Evolutionary conservation across 1,139 yeast genomes (phyloP), one percentile per base, ranked within the genome.

Genomic region (Candida buenavistaensis): DNA sequence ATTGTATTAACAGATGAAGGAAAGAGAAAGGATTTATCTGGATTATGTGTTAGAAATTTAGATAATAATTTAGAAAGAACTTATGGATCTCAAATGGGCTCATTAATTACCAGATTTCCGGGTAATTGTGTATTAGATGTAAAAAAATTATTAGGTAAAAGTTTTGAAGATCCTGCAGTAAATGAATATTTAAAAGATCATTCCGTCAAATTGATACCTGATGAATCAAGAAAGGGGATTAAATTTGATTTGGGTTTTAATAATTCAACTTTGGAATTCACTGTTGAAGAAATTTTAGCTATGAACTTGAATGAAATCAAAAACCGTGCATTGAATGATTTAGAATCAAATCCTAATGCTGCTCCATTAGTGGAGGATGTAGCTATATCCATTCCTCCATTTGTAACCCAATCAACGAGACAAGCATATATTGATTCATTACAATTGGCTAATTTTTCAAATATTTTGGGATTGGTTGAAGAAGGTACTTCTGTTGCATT

Each of bases 401-500:
- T 67, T 51, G 86, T 81, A 43, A 59, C 71, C 23, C 78, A 77
- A 38, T 69, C 75, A 14, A 84, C 87, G 51, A 77, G 96, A 51
- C 68, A 66, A 30, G 86, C 96, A 0, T 62, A 88, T 33, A 63
- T 74, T 28, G 96, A 88, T 50, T 80, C 94, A 3, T 82, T 84
- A 28, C 75, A 75, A 30, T 64, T 87, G 37, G 85, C 96, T 2
- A 87, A 83, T 14, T 64, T 85, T 46, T 50, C 65, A 14, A 71
- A 74, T 26, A 72, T 81, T 14, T 72, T 83, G 43, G 78, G 84
- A 1, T 64, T 88, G 33, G 84, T 90, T 2, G 92, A 86, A 51
- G 97, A 92, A 55, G 97, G 97, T 12, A 66, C 88, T 12, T 90
- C 97, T 2, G 92, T 88, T 14, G 96, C 96, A 1, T 64, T 87